Evolutionary conservation across 106 monocot species (phyloP).

Genomic region (Allium cepa): DNA sequence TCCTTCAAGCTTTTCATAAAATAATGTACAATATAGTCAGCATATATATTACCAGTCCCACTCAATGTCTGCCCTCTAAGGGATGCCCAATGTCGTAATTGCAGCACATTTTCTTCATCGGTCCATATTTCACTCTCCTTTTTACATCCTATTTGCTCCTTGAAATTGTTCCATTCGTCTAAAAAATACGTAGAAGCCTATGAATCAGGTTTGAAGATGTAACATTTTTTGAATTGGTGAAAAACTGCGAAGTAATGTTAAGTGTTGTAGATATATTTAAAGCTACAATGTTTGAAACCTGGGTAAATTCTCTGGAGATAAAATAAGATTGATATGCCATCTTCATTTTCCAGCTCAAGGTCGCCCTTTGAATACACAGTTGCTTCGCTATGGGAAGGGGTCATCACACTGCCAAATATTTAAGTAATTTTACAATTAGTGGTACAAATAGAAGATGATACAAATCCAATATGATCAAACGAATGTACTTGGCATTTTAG

Average conservation of each 20-base stretch:
- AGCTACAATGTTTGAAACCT: conserved; percentile 33
- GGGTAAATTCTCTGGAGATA: conserved; percentile 97
- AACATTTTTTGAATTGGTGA: no score
- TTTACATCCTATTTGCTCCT: conserved; percentile 87
- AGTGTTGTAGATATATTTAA: not conserved
- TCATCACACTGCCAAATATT: conserved; percentile 66
- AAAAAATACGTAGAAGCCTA: not conserved
- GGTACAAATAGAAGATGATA: no score
- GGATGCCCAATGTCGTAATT: conserved; percentile 97
- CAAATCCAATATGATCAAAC: no score
- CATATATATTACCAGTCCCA: conserved; percentile 61
- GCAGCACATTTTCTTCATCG: conserved; percentile 94
- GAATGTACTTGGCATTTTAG: no score
- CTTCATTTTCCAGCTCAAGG: conserved; percentile 98
- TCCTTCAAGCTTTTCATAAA: not conserved
- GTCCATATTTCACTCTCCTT: conserved; percentile 80
- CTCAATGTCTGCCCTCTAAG: conserved; percentile 92
- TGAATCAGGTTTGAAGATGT: no score
- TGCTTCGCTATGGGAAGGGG: conserved; percentile 94
- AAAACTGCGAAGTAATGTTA: no score
- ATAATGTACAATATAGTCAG: not conserved
- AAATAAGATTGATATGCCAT: conserved; percentile 92
- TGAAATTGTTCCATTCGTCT: conserved; percentile 99
- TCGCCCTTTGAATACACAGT: conserved; percentile 89
- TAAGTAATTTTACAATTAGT: no score